Evolutionary conservation across 73 alveolate genomes (phyloP), one percentile per base, ranked within the genome.

Genomic region (Blepharisma stoltei): DNA sequence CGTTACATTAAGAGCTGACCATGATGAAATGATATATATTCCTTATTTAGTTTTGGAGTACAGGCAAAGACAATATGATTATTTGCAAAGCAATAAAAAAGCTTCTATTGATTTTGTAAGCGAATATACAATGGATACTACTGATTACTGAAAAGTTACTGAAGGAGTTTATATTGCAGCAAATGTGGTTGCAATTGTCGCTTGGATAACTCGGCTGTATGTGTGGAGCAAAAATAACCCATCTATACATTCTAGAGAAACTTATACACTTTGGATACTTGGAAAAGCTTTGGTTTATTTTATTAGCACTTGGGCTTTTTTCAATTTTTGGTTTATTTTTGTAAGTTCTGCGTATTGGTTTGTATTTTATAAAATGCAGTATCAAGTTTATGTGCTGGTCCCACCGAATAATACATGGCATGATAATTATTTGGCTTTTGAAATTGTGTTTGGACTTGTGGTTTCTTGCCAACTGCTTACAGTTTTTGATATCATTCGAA

Each of bases 221-320:
- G 88, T 92, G 4, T 94, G 97, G 97, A 71, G 81, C 37, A 92
- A 83, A 66, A 76, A 86, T 48, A 89, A 92, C 83, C 96, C 97
- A 18, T 50, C 78, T 5, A 65, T 54, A 50, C 79, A 79, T 54
- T 70, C 82, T 4, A 50, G 76, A 60, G 79, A 80, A 18, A 76
- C 65, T 54, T 90, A 89, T 70, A 70, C 82, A 7, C 69, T 70
- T 49, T 81, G 67, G 80, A 80, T 88, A 52, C 49, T 86, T 43
- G 68, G 81, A 41, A 85, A 78, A 55, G 80, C 89, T 46, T 5
- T 96, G 18, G 37, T 82, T 41, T 69, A 55, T 67, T 38, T 88
- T 50, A 75, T 88, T 49, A 94, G 92, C 65, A 77, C 86, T 65
- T 90, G 87, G 89, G 92, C 98, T 41, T 68, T 87, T 44, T 83